phyloP scores from a whole-genome alignment of 257 asterid genomes.

The Coffea eugenioides region DNA sequence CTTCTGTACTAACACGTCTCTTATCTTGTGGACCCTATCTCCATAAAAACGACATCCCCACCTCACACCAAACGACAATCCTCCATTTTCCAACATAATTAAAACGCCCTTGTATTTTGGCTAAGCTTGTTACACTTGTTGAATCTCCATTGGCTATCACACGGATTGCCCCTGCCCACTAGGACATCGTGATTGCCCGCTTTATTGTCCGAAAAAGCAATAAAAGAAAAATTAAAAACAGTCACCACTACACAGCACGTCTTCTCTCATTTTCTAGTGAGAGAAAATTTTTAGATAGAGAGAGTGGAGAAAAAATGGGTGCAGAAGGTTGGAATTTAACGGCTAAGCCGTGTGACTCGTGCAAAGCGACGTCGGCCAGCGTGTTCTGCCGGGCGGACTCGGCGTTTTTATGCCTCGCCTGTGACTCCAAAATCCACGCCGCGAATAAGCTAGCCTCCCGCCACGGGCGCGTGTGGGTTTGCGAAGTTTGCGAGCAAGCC shows the following conservation, averaged over 20 bases:
- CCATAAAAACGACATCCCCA: conserved; percentile 2
- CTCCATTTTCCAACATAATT: conserved; percentile 16
- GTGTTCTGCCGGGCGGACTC: conserved; percentile 79
- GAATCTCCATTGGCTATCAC: conserved; percentile 19
- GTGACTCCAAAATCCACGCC: conserved; percentile 73
- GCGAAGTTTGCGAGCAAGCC: conserved; percentile 89
- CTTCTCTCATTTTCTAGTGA: conserved; percentile 7
- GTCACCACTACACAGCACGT: not conserved
- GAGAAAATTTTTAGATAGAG: not conserved
- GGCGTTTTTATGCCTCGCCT: conserved; percentile 64
- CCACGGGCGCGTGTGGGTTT: conserved; percentile 72
- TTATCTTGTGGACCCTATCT: conserved; percentile 25
- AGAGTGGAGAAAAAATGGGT: conserved; percentile 32
- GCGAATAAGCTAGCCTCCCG: conserved; percentile 79
- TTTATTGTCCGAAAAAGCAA: not conserved
- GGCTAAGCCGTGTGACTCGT: conserved; percentile 67
- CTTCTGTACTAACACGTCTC: conserved; percentile 3
- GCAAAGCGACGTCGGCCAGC: conserved; percentile 54
- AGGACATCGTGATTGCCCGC: conserved; percentile 4
- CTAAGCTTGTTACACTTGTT: conserved; percentile 40
- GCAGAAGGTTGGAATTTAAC: conserved; percentile 59
- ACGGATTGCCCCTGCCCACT: conserved; percentile 38
- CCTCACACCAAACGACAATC: conserved; percentile 19
- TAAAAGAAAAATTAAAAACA: conserved; percentile 4
- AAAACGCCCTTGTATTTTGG: conserved; percentile 28